Percentiles rank a stretch among this genome's conserved stretches.
Conservation (phyloP, 805 yeast genomes). For the Hanseniaspora mollemarum region DNA sequence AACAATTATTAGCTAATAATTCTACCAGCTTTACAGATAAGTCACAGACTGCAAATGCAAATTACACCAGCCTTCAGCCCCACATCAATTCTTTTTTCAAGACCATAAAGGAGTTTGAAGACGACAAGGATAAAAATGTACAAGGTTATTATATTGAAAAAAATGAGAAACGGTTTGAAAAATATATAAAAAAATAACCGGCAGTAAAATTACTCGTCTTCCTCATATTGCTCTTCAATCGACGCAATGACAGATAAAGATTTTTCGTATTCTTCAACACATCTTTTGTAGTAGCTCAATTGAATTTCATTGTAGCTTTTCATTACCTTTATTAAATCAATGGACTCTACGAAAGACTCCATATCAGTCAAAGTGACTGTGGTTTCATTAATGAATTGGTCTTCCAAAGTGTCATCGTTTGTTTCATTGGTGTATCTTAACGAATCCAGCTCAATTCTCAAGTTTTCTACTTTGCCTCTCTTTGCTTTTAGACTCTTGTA, state of each 20-base stretch:
- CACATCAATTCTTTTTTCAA: neutral
- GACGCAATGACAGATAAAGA: slow-evolving; percentile 37
- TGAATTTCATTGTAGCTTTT: slow-evolving; percentile 61
- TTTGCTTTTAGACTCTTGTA: slow-evolving; percentile 31
- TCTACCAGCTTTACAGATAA: neutral
- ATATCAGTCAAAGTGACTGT: slow-evolving; percentile 67
- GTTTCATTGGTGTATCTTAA: slow-evolving; percentile 46
- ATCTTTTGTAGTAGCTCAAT: slow-evolving; percentile 48
- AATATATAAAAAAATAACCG: slow-evolving; percentile 15
- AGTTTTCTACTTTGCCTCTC: slow-evolving; percentile 56
- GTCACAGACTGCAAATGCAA: neutral
- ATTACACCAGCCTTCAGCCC: neutral
- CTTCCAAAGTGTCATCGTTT: slow-evolving; percentile 41
- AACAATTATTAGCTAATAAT: neutral
- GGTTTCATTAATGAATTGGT: slow-evolving; percentile 68
- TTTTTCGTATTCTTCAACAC: slow-evolving; percentile 38
- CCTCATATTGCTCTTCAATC: slow-evolving; percentile 37
- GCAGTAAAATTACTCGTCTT: slow-evolving; percentile 26
- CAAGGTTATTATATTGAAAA: neutral
- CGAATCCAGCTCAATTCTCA: slow-evolving; percentile 60
- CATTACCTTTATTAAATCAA: slow-evolving; percentile 50
- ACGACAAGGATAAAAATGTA: neutral
- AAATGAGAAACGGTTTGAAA: neutral
- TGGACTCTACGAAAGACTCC: slow-evolving; percentile 60
- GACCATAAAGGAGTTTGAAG: neutral